Evolutionary conservation across 257 asterid species (phyloP).

Genomic region (Lavandula angustifolia): DNA sequence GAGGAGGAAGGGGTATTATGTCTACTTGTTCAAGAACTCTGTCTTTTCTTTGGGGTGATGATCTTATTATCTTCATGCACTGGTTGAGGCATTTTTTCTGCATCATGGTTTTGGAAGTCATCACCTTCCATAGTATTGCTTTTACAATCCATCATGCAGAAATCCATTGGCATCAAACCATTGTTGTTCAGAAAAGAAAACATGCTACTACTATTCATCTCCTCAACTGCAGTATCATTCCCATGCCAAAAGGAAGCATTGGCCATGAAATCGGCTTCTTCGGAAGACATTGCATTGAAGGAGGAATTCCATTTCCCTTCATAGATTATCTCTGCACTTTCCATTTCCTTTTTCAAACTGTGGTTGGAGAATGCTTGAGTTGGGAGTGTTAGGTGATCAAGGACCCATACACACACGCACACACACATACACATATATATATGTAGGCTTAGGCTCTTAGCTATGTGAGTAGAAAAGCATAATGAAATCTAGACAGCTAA

Average conservation of each 20-base stretch:
- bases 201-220: slow-evolving; percentile 15
- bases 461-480: not conserved
- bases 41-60: slow-evolving; percentile 51
- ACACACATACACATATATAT: slow-evolving; percentile 25
- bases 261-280: slow-evolving; percentile 65
- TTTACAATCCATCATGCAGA: slow-evolving; percentile 28
- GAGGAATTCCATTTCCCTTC: slow-evolving; percentile 58
- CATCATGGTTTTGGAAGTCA: slow-evolving; percentile 45
- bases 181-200: slow-evolving; percentile 25
- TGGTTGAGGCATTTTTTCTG: slow-evolving; percentile 27
- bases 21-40: slow-evolving; percentile 40
- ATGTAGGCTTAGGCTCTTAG: slow-evolving; percentile 36
- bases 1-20: not conserved
- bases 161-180: slow-evolving; percentile 23
- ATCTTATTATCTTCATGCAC: slow-evolving; percentile 31
- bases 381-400: slow-evolving; percentile 12
- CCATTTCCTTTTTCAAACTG: slow-evolving; percentile 41
- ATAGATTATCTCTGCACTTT: slow-evolving; percentile 37
- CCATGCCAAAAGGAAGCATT: slow-evolving; percentile 37
- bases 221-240: slow-evolving; percentile 24
- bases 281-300: slow-evolving; percentile 44
- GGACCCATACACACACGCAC: not conserved
- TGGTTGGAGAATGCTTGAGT: slow-evolving; percentile 8
- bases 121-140: slow-evolving; percentile 39
- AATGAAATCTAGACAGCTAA: slow-evolving; percentile 33